Base-by-base conservation (phyloP, 352 stramenopile genomes). In the Pythium phragmitis region DNA sequence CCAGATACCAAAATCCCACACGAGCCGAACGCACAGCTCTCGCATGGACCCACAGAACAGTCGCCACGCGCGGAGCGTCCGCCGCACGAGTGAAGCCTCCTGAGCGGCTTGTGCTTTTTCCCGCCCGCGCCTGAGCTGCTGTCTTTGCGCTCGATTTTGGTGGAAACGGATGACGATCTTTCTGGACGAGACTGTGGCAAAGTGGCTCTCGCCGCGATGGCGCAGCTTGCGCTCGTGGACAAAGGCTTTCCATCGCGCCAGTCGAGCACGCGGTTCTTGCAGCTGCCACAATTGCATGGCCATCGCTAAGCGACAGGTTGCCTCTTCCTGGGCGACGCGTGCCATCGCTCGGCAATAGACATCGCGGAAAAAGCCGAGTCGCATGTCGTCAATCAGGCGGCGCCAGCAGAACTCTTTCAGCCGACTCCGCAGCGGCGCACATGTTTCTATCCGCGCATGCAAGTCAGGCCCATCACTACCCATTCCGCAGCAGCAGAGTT, bases 301-400 rank as follows among this genome's bases (percentile, higher is more conserved):
- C 0, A 60, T 57, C 14, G 79, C 61, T 5, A 82, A 42, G 1
- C 60, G 62, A 17, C 65, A 63, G 5, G 65, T 63, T 4, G 63
- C 55, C 43, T 82, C 73, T 48, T 88, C 79, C 30, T 74, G 55
- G 9, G 65, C 65, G 19, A 88, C 75, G 9, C 67, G 59, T 4
- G 71, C 56, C 23, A 75, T 73, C 2, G 77, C 79, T 17, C 83
- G 65, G 0, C 67, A 7, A 61, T 86, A 86, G 47, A 84, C 41
- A 19, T 80, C 72, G 36, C 68, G 73, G 48, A 82, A 88, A 63
- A 82, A 88, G 2, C 60, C 45, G 2, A 90, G 69, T 0, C 79
- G 77, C 54, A 73, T 87, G 57, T 90, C 81, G 47, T 88, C 81
- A 0, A 79, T 85, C 6, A 90, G 59, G 4, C 77, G 73, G 12